These are phyloP conservation scores for Trypanosoma rangeli DNA, from an alignment of 208 protist genomes.

Conservation along the genomic window DNA sequence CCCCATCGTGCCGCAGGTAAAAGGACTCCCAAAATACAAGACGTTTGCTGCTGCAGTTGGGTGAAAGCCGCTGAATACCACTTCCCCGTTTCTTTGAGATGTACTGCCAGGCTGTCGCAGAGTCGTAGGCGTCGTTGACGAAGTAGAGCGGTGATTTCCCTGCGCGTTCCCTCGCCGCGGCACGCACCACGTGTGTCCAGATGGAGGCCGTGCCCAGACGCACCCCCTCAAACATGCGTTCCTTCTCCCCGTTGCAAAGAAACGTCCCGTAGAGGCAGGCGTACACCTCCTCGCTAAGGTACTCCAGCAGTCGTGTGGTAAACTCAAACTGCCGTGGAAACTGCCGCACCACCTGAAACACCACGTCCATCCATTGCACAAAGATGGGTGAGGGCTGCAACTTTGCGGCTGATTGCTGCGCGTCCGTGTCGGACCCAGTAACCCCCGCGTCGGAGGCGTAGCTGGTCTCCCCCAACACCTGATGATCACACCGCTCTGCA, in stretches of 20 bases:
- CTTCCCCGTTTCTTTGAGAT: conserved; percentile 43
- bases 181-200: conserved; percentile 72
- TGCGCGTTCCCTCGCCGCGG: conserved; percentile 42
- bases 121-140: conserved; percentile 71
- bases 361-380: conserved; percentile 94
- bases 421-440: conserved; percentile 53
- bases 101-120: conserved; percentile 54
- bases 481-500: conserved; percentile 79
- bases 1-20: conserved; percentile 45
- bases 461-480: conserved; percentile 53
- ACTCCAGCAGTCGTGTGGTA: conserved; percentile 79
- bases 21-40: conserved; percentile 76
- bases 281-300: conserved; percentile 88
- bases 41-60: conserved; percentile 70
- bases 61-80: conserved; percentile 38
- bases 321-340: conserved; percentile 95
- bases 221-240: conserved; percentile 77
- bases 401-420: conserved; percentile 17
- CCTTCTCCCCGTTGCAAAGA: conserved; percentile 81
- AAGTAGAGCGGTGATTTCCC: conserved; percentile 55
- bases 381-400: conserved; percentile 93
- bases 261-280: conserved; percentile 87
- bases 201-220: conserved; percentile 58
- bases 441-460: conserved; percentile 41
- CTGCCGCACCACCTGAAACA: conserved; percentile 94